Evolutionary conservation across 495 filamentous ascomycete species (phyloP), one percentile per base, ranked within the genome.

Genomic region (Xylaria intraflava): DNA sequence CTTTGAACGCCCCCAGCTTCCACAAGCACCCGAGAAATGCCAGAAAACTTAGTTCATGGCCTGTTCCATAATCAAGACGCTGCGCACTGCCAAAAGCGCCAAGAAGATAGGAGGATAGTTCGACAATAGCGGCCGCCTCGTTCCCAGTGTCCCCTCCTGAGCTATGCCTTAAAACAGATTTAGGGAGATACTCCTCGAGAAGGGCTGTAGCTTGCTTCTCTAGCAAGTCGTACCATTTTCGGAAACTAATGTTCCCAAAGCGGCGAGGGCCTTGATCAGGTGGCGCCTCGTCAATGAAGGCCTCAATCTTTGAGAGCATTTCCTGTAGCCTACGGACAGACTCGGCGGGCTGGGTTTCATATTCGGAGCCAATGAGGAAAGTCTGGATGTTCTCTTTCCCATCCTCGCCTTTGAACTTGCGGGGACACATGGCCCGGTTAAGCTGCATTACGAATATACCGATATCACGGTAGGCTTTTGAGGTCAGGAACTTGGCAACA

Each of bases 1-100:
- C 79, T 10, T 76, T 66, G 61, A 99, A 97, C 22, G 77, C 84
- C 36, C 85, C 84, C 2, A 97, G 75, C 63, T 94, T 95, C 92
- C 92, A 99, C 4, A 96, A 74, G 36, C 85, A 83, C 16, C 82
- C 90, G 17, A 98, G 65, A 60, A 97, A 99, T 16, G 92, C 92
- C 12, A 96, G 69, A 60, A 97, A 97, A 69, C 87, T 93, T 45
- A 98, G 69, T 67, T 98, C 93, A 69, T 98, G 93, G 1, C 93
- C 93, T 6, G 94, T 96, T 0, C 93, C 93, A 66, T 95, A 98
- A 68, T 98, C 93, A 39, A 98, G 74, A 30, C 93, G 77, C 61
- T 95, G 88, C 1, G 87, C 62, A 61, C 90, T 96, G 1, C 93
- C 93, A 75, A 92, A 97, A 33, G 83, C 84, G 17, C 88, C 90